phyloP scores from a whole-genome alignment of 2,329 filamentous ascomycete species.

The Esteya vermicola region DNA sequence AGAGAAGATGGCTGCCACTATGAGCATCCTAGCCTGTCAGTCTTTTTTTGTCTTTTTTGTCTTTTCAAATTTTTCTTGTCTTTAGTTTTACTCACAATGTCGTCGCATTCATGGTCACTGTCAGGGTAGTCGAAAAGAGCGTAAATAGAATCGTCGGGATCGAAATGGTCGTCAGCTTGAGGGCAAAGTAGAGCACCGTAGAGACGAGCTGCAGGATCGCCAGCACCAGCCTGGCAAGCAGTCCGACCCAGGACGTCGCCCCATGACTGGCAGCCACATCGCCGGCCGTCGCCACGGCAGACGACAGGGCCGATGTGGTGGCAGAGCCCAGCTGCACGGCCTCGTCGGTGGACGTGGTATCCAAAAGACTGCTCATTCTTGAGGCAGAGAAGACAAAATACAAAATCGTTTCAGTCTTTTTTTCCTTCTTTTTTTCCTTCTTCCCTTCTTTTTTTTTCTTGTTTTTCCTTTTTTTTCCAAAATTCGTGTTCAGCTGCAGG shows the following conservation, averaged over 20 bases:
- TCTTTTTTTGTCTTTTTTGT: neutral
- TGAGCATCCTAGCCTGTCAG: conserved; percentile 45
- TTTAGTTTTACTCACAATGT: conserved; percentile 61
- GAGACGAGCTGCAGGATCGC: conserved; percentile 40
- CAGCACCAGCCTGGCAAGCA: conserved; percentile 40
- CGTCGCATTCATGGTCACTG: conserved; percentile 97
- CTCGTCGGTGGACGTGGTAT: too few species aligned
- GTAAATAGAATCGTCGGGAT: conserved; percentile 81
- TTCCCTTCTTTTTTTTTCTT: too few species aligned
- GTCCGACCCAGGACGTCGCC: conserved; percentile 40
- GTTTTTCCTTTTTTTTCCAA: too few species aligned
- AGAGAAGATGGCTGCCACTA: conserved; percentile 64
- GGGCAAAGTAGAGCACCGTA: conserved; percentile 57
- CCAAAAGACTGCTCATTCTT: too few species aligned
- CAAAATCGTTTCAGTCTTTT: too few species aligned
- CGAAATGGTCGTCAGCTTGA: conserved; percentile 78
- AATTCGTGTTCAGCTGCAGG: too few species aligned
- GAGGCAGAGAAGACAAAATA: too few species aligned
- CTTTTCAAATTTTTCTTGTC: too few species aligned
- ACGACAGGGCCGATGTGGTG: conserved; percentile 18
- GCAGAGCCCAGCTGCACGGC: too few species aligned
- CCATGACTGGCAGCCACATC: conserved; percentile 22
- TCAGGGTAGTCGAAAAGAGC: conserved; percentile 82
- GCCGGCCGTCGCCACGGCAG: conserved; percentile 23
- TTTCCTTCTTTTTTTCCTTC: too few species aligned